These are phyloP conservation scores for Ajuga reptans DNA, from an alignment of 305 asterid genomes.

Conservation along the genomic window DNA sequence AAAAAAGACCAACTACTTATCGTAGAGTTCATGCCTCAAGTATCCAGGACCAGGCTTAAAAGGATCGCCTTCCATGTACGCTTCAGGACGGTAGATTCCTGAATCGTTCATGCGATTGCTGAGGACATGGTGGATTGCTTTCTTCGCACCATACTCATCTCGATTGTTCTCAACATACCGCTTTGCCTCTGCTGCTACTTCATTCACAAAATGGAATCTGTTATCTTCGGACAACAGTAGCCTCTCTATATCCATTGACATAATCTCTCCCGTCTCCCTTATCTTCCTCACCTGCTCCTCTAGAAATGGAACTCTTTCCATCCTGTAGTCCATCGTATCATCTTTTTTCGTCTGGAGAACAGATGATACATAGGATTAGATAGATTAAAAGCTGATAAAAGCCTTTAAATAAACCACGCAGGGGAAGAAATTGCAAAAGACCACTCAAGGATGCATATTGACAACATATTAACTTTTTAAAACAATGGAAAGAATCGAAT, in stretches of 20 bases:
- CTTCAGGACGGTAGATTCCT: slow-evolving; percentile 76
- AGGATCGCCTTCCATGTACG: slow-evolving; percentile 65
- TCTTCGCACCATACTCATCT: slow-evolving; percentile 84
- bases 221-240: slow-evolving; percentile 75
- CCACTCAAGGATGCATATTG: too few relatives aligned
- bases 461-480: neutral
- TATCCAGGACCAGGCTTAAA: slow-evolving; percentile 92
- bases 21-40: slow-evolving; percentile 52
- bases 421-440: neutral
- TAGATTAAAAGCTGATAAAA: slow-evolving; percentile 16
- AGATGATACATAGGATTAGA: neutral
- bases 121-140: slow-evolving; percentile 83
- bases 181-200: slow-evolving; percentile 88
- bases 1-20: slow-evolving; percentile 6
- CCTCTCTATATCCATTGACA: slow-evolving; percentile 71
- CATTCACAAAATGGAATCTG: slow-evolving; percentile 71
- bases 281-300: slow-evolving; percentile 88
- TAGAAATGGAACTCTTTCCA: slow-evolving; percentile 81
- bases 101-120: slow-evolving; percentile 90
- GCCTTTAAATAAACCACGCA: neutral
- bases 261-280: slow-evolving; percentile 58
- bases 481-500: neutral
- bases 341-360: slow-evolving; percentile 56
- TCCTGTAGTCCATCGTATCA: slow-evolving; percentile 38
- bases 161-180: slow-evolving; percentile 76